Evolutionary conservation across 2,329 filamentous ascomycete genomes (phyloP).

Genomic region (Aspergillus transmontanensis): DNA sequence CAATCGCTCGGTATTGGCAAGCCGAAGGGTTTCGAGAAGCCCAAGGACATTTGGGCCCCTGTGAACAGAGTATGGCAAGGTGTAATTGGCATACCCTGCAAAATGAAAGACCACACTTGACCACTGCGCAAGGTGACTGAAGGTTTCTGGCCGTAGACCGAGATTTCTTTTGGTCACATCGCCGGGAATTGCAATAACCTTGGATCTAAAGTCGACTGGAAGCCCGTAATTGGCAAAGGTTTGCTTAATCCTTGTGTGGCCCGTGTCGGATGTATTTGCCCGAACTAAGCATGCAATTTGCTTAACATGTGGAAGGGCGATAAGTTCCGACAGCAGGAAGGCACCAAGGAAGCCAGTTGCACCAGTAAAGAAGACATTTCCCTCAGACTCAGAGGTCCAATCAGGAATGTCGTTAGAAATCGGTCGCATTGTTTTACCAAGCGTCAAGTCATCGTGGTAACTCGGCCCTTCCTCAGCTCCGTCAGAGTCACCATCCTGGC

Average conservation of each 20-base stretch:
- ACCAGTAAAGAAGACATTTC: constrained; percentile 17
- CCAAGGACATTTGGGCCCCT: constrained; percentile 15
- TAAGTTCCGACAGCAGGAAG: constrained; percentile 14
- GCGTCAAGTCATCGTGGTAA: constrained; percentile 7
- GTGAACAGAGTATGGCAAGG: constrained; percentile 15
- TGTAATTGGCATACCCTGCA: constrained; percentile 15
- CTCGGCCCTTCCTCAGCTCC: neutral
- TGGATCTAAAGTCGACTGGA: constrained; percentile 1
- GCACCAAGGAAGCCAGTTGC: constrained; percentile 19
- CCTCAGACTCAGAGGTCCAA: constrained; percentile 15
- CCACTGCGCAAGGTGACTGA: constrained; percentile 9
- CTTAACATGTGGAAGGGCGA: constrained; percentile 10
- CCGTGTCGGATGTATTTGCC: constrained; percentile 3
- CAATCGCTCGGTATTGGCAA: constrained; percentile 15
- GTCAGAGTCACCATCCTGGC: neutral
- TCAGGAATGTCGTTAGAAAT: neutral
- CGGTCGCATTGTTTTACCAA: constrained; percentile 9
- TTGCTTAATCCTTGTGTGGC: constrained; percentile 9
- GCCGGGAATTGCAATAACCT: constrained; percentile 11
- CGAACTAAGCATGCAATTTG: constrained; percentile 21
- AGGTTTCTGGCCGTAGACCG: constrained; percentile 6
- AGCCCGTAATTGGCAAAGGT: constrained; percentile 12
- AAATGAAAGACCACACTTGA: constrained; percentile 20
- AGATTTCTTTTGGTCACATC: constrained; percentile 2
- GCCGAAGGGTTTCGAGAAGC: constrained; percentile 5